Percentiles rank a stretch among this genome's conserved stretches.
phyloP scores from a whole-genome alignment of 176 grass and related monocot genomes.

The Pontederia crassipes region DNA sequence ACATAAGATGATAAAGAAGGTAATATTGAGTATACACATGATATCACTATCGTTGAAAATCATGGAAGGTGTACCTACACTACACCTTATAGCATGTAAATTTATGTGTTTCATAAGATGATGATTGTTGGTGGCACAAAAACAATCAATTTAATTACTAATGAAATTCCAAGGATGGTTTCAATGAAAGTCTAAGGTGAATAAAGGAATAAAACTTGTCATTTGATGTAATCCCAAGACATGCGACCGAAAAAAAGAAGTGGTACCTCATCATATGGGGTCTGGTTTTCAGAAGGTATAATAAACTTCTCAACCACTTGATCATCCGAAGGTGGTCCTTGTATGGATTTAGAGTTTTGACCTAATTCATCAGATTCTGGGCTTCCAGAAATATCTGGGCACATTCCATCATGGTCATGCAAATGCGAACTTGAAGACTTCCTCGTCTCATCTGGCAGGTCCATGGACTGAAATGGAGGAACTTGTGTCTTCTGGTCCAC shows the following conservation, averaged over 20 bases:
- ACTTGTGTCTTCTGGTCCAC: constrained; percentile 5
- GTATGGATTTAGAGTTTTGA: constrained; percentile 1
- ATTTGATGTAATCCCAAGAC: no score
- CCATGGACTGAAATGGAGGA: neutral
- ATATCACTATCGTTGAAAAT: no score
- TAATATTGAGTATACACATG: no score
- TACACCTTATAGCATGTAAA: no score
- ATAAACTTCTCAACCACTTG: constrained; percentile 2
- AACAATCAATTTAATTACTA: no score
- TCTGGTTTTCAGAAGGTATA: constrained; percentile 15
- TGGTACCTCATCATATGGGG: constrained; percentile 13
- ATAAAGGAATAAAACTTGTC: neutral
- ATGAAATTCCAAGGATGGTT: neutral
- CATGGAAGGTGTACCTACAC: no score
- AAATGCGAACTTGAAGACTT: neutral
- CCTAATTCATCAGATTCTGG: neutral
- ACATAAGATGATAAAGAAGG: no score
- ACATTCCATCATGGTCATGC: neutral
- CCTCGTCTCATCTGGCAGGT: neutral
- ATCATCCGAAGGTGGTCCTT: constrained; percentile 4
- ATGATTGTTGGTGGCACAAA: no score
- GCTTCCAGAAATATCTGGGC: neutral
- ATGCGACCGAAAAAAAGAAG: neutral
- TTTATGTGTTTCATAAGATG: no score
- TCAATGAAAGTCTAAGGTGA: neutral